These are phyloP conservation scores for Caloboletus firmus DNA, from an alignment of 1,284 basidiomycete species.

Conservation along the genomic window DNA sequence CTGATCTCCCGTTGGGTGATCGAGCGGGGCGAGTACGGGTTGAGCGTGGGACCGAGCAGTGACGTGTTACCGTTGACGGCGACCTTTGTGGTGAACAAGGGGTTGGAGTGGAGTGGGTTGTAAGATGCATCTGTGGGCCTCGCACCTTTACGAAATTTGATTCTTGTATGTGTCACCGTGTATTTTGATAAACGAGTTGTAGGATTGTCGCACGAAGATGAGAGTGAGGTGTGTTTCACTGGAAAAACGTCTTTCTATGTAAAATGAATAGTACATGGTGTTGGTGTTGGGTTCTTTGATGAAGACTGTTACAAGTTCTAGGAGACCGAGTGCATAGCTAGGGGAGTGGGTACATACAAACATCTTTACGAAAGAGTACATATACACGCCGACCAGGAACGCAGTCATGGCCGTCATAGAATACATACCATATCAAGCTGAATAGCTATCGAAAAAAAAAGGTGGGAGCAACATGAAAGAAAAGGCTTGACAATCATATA, in stretches of 20 bases:
- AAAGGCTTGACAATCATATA: not conserved
- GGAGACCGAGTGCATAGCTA: not conserved
- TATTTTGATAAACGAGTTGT: not conserved
- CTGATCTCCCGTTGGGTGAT: slow-evolving; percentile 47
- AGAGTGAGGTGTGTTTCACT: not conserved
- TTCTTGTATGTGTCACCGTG: slow-evolving; percentile 3
- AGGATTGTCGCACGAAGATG: not conserved
- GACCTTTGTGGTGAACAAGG: slow-evolving; percentile 41
- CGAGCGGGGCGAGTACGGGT: slow-evolving; percentile 47
- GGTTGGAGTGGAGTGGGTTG: slow-evolving; percentile 54
- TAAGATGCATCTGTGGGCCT: slow-evolving; percentile 17
- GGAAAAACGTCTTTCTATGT: not conserved
- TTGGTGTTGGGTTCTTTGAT: not conserved
- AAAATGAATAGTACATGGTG: not conserved
- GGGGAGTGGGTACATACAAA: not conserved
- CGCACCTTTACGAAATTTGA: not conserved
- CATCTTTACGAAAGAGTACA: not conserved
- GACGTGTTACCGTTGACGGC: slow-evolving; percentile 39
- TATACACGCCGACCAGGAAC: slow-evolving; percentile 5
- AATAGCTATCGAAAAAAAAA: slow-evolving; percentile 5
- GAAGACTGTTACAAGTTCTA: not conserved
- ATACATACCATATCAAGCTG: slow-evolving; percentile 4
- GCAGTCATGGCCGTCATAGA: slow-evolving; percentile 10
- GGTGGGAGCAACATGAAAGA: not conserved
- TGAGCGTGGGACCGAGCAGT: slow-evolving; percentile 48